A percentile compares a stretch with the other conserved stretches of the same genome.
These are phyloP conservation scores for Talaromyces ruber DNA, from an alignment of 495 filamentous ascomycete species.

Conservation along the genomic window DNA sequence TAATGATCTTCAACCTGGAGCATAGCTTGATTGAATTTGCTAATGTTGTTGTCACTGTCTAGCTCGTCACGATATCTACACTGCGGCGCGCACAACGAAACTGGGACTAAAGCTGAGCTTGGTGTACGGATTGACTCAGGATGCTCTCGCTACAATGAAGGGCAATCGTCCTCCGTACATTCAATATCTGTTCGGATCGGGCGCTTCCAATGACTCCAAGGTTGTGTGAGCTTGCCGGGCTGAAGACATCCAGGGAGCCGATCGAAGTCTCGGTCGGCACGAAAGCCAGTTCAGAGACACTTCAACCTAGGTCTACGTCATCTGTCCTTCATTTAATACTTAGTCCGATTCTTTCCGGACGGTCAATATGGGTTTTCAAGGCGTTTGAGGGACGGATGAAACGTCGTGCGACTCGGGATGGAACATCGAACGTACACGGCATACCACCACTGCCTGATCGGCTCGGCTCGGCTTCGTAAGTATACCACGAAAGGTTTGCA, in stretches of 20 bases:
- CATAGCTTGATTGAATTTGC: not conserved
- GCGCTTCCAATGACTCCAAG: not conserved
- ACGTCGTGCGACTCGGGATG: not conserved
- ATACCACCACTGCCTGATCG: not conserved
- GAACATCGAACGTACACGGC: not conserved
- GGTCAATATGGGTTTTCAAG: not conserved
- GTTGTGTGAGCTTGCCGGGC: not conserved
- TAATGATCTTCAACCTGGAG: conserved; percentile 33
- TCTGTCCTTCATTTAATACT: not conserved
- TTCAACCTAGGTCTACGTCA: not conserved
- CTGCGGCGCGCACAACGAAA: conserved; percentile 77
- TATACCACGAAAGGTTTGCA: not conserved
- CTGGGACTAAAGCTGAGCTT: conserved; percentile 70
- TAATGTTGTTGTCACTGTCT: conserved; percentile 10
- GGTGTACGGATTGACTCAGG: conserved; percentile 73
- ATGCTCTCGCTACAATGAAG: conserved; percentile 50
- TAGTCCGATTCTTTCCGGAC: not conserved
- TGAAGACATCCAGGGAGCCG: not conserved
- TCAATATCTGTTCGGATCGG: conserved; percentile 48
- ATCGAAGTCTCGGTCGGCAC: not conserved
- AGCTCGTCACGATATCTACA: conserved; percentile 77
- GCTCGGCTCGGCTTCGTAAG: not conserved
- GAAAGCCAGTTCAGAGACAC: not conserved
- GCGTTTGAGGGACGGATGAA: not conserved
- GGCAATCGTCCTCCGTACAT: conserved; percentile 67